Evolutionary conservation across 75 land plant species (phyloP).

Genomic region (Sequoiadendron giganteum): DNA sequence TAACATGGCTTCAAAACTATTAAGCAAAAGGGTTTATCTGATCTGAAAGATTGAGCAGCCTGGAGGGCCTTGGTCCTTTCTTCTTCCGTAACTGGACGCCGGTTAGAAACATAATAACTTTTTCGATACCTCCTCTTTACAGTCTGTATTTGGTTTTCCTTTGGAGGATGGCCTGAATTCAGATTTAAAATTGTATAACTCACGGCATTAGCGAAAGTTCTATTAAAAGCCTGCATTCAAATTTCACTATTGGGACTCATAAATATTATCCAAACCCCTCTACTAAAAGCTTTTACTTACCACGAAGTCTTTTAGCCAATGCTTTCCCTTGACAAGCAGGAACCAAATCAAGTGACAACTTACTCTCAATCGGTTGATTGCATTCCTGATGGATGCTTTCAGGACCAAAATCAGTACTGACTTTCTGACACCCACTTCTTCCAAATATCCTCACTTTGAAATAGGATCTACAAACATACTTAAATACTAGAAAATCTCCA

Average conservation of each 20-base stretch:
- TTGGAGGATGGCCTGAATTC: too few relatives aligned
- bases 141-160: background rate
- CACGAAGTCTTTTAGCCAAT: too few relatives aligned
- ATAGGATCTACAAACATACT: background rate
- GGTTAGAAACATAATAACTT: slow-evolving; percentile 8
- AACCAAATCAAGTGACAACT: too few relatives aligned
- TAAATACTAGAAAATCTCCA: slow-evolving; percentile 9
- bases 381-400: background rate
- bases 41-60: slow-evolving; percentile 2
- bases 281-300: too few relatives aligned
- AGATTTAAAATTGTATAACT: too few relatives aligned
- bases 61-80: slow-evolving; percentile 13
- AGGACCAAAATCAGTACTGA: background rate
- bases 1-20: slow-evolving; percentile 28
- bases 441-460: background rate
- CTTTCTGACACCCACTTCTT: background rate
- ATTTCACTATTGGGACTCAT: too few relatives aligned
- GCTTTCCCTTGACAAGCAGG: too few relatives aligned
- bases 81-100: slow-evolving; percentile 17
- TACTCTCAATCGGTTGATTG: too few relatives aligned
- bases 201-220: too few relatives aligned
- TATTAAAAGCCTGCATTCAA: too few relatives aligned
- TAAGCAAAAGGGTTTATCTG: background rate
- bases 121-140: background rate
- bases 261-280: too few relatives aligned